Evolutionary conservation across 2,329 filamentous ascomycete genomes (phyloP).

Genomic region (Aplosporella prunicola): DNA sequence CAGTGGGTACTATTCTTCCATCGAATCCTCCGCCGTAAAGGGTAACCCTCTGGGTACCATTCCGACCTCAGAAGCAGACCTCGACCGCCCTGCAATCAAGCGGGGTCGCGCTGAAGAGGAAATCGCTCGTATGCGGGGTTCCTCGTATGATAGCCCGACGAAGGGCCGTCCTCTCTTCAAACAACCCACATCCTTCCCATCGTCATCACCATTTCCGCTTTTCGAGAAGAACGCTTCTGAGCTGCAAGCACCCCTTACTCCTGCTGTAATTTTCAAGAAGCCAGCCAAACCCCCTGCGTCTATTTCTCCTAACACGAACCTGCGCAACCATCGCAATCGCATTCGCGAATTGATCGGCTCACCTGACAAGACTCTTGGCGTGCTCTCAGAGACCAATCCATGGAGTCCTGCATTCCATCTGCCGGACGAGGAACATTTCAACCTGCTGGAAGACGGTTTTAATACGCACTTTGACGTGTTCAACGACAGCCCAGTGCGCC

Average conservation of each 20-base stretch:
- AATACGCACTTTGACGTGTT: constrained; percentile 55
- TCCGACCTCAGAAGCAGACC: constrained; percentile 63
- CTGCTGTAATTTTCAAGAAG: constrained; percentile 70
- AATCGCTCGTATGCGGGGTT: constrained; percentile 84
- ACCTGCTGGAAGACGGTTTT: constrained; percentile 40
- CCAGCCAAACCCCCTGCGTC: constrained; percentile 59
- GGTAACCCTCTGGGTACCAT: constrained; percentile 55
- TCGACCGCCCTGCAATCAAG: constrained; percentile 71
- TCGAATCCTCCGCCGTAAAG: constrained; percentile 81
- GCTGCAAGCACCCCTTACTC: constrained; percentile 60
- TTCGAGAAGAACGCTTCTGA: constrained; percentile 28
- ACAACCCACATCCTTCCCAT: constrained; percentile 25
- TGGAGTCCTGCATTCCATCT: constrained; percentile 61
- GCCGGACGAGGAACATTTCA: constrained; percentile 47
- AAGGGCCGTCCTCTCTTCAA: constrained; percentile 52
- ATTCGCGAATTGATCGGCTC: constrained; percentile 76
- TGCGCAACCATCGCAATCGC: constrained; percentile 76
- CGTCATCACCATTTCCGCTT: constrained; percentile 33
- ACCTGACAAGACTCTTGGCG: constrained; percentile 50
- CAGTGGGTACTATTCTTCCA: constrained; percentile 92
- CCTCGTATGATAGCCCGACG: constrained; percentile 84
- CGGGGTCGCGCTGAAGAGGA: constrained; percentile 90
- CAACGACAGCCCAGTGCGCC: constrained; percentile 31
- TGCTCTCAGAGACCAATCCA: constrained; percentile 14
- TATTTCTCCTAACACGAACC: constrained; percentile 84